Conservation (phyloP, 2,329 filamentous ascomycete species). For the Diatrype stigma region DNA sequence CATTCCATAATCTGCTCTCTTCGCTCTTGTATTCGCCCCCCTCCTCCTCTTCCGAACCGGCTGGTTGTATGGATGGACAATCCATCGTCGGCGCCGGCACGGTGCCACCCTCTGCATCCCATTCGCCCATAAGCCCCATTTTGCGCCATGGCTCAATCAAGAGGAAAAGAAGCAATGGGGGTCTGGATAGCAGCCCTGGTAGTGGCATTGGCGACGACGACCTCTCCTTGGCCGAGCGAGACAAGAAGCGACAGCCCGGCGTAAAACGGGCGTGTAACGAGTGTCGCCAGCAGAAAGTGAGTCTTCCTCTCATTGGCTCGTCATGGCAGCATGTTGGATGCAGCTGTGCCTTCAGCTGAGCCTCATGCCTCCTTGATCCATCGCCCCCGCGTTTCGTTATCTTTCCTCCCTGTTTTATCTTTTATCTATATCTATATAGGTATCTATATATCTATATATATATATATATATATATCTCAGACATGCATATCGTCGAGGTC, state of each 20-base stretch:
- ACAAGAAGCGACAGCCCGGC: slow-evolving; percentile 62
- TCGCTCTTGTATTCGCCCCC: slow-evolving; percentile 6
- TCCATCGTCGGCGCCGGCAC: slow-evolving; percentile 40
- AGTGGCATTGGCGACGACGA: slow-evolving; percentile 53
- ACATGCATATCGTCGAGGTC: slow-evolving; percentile 11
- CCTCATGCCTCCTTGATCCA: not conserved
- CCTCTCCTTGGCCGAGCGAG: slow-evolving; percentile 49
- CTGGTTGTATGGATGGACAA: slow-evolving; percentile 45
- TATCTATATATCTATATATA: too few relatives aligned
- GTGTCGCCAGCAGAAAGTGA: slow-evolving; percentile 80
- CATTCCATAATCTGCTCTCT: slow-evolving; percentile 16
- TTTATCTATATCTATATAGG: too few relatives aligned
- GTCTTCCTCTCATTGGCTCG: slow-evolving; percentile 18
- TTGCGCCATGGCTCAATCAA: slow-evolving; percentile 49
- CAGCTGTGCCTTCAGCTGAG: not conserved
- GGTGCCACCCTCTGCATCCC: slow-evolving; percentile 32
- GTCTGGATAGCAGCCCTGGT: slow-evolving; percentile 58
- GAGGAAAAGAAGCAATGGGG: slow-evolving; percentile 53
- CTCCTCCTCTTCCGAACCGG: slow-evolving; percentile 9
- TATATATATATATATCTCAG: too few relatives aligned
- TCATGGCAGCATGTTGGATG: not conserved
- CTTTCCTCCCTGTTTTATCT: too few relatives aligned
- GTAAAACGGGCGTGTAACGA: slow-evolving; percentile 82
- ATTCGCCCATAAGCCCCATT: slow-evolving; percentile 39
- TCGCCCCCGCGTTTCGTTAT: not conserved